Evolutionary conservation across 352 stramenopile genomes (phyloP).

Genomic region (Globisporangium okanoganense): DNA sequence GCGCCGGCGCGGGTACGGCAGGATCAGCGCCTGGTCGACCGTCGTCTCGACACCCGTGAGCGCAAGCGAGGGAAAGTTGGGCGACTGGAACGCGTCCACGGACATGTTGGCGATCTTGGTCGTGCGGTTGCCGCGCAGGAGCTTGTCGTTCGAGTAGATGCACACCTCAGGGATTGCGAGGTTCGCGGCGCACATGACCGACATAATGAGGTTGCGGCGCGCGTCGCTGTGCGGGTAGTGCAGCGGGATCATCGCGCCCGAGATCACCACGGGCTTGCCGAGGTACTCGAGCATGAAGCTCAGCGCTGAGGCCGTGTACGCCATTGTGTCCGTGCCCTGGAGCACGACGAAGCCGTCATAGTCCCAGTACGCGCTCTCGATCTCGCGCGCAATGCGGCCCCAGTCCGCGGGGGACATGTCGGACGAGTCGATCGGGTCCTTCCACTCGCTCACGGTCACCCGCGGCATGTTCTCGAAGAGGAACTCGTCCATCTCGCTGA

Average conservation of each 20-base stretch:
- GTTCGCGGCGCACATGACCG: slow-evolving; percentile 77
- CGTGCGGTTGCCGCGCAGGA: slow-evolving; percentile 93
- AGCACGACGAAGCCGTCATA: slow-evolving; percentile 98
- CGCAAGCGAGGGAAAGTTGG: slow-evolving; percentile 93
- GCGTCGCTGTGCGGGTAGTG: slow-evolving; percentile 96
- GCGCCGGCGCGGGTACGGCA: slow-evolving; percentile 83
- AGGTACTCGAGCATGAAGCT: slow-evolving; percentile 98
- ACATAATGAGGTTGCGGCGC: slow-evolving; percentile 95
- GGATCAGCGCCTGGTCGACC: slow-evolving; percentile 87
- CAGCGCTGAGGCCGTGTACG: slow-evolving; percentile 93
- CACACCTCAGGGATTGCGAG: slow-evolving; percentile 87
- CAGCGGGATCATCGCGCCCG: slow-evolving; percentile 94
- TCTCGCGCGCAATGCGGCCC: slow-evolving; percentile 90
- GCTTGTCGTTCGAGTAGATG: slow-evolving; percentile 95
- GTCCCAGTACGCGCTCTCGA: slow-evolving; percentile 92
- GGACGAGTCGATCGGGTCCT: slow-evolving; percentile 88
- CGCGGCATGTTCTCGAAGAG: slow-evolving; percentile 75
- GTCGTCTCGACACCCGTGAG: slow-evolving; percentile 92
- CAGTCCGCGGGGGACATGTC: slow-evolving; percentile 91
- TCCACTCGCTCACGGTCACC: slow-evolving; percentile 75
- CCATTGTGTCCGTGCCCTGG: slow-evolving; percentile 98
- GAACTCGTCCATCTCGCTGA: slow-evolving; percentile 86
- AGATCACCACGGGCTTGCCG: slow-evolving; percentile 95
- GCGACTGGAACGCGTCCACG: slow-evolving; percentile 95
- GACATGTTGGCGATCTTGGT: slow-evolving; percentile 95